These are phyloP conservation scores for Trichosporon ovoides DNA, from an alignment of 1,284 basidiomycete species.

Conservation along the genomic window DNA sequence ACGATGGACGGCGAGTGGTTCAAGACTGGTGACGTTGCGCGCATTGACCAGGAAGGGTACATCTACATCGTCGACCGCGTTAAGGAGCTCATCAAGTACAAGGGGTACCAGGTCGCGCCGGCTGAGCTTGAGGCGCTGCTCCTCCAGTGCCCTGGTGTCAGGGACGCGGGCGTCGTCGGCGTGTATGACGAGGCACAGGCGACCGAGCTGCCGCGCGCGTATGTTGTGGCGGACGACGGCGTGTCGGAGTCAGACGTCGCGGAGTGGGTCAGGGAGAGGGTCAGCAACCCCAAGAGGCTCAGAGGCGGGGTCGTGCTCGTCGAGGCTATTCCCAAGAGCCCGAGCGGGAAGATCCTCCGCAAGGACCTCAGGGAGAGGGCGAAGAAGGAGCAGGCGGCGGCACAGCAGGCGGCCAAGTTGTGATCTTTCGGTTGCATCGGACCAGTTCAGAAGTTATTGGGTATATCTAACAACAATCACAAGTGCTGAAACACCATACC, in stretches of 20 bases:
- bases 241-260: conserved; percentile 46
- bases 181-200: conserved; percentile 58
- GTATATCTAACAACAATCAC: too few relatives aligned
- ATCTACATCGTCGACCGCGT: conserved; percentile 48
- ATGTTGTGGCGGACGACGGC: neutral
- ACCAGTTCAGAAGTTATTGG: too few relatives aligned
- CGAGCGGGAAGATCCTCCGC: conserved; percentile 45
- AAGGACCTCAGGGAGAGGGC: conserved; percentile 37
- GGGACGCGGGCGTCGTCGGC: conserved; percentile 67
- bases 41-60: conserved; percentile 58
- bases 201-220: conserved; percentile 62
- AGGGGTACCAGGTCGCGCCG: conserved; percentile 61
- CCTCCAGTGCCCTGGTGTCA: conserved; percentile 63
- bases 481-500: too few relatives aligned
- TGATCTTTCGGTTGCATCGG: too few relatives aligned
- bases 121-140: conserved; percentile 73
- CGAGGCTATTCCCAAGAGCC: conserved; percentile 51
- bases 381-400: conserved; percentile 25
- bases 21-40: conserved; percentile 73
- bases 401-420: conserved; percentile 14
- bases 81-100: conserved; percentile 79
- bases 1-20: conserved; percentile 67
- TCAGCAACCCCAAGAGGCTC: conserved; percentile 51
- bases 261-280: conserved; percentile 60
- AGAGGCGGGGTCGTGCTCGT: conserved; percentile 51